Base-by-base conservation (phyloP, 768 basidiomycete species). In the Mycena alexandri region DNA sequence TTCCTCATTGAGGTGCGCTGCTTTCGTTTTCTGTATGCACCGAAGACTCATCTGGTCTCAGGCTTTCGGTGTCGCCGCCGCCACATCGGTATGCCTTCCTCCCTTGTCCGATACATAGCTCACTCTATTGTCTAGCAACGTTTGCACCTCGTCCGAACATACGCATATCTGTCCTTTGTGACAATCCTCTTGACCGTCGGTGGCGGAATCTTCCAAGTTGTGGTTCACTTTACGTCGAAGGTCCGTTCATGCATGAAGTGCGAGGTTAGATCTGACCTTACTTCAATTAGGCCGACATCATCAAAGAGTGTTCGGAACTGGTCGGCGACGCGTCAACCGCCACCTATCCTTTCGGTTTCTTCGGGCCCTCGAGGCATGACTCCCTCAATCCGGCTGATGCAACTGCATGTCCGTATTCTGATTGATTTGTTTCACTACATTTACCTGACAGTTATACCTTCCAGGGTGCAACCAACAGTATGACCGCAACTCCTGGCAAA, bases 141-240 rank as follows among this genome's bases (percentile, higher is more conserved):
- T 51, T 63, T 87, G 2, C 38, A 74, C 0, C 72, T 90, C 25
- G 82, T 90, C 38, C 85, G 88, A 58, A 70, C 86, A 4, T 93
- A 88, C 74, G 85, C 90, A 1, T 82, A 85, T 53, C 71, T 87
- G 19, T 85, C 87, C 2, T 76, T 80, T 0, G 65, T 85, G 3
- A 84, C 83, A 8, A 75, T 85, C 21, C 74, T 90, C 52, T 72
- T 89, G 2, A 78, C 90, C 24, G 70, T 85, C 8, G 90, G 78
- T 0, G 77, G 85, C 5, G 87, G 85, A 9, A 68, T 93, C 44
- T 72, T 90, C 68, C 83, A 87, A 33, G 79, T 87, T 11, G 76
- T 94, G 10, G 80, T 87, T 1, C 93, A 94, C 72, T 93, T 93
- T 70, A 81, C 81, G 0, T 83, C 84, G 80, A 93, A 93, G 86